These are phyloP conservation scores for Rubroboletus satanas DNA, from an alignment of 768 basidiomycete species.

Conservation along the genomic window DNA sequence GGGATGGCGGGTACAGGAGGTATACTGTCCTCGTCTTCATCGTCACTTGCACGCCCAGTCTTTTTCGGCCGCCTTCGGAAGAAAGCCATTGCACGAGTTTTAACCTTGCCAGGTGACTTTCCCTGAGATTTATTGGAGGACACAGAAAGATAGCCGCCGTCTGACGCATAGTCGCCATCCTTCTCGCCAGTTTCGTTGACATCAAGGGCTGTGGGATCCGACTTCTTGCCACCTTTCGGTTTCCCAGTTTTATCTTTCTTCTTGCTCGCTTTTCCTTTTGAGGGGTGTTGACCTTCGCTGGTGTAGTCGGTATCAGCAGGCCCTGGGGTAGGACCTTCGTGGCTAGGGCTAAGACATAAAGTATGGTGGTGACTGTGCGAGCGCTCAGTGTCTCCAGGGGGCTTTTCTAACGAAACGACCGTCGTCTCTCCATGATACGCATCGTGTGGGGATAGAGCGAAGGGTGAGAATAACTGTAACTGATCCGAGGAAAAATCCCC, in stretches of 20 bases:
- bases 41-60: conserved; percentile 22
- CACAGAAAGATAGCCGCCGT: conserved; percentile 33
- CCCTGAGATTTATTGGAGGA: conserved; percentile 32
- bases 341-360: conserved; percentile 6
- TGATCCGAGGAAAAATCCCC: conserved; percentile 31
- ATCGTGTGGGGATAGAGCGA: conserved; percentile 10
- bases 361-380: conserved; percentile 24
- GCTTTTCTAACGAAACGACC: neutral
- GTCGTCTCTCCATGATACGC: neutral
- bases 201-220: conserved; percentile 17
- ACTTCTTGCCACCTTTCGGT: conserved; percentile 15
- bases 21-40: conserved; percentile 28
- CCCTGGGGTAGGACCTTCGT: conserved; percentile 15
- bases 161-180: conserved; percentile 25
- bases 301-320: conserved; percentile 23
- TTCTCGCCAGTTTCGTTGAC: conserved; percentile 15
- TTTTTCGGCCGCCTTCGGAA: conserved; percentile 32
- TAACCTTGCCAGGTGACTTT: conserved; percentile 27
- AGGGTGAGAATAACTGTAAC: conserved; percentile 25
- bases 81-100: conserved; percentile 33
- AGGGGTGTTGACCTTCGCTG: conserved; percentile 33
- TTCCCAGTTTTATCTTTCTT: conserved; percentile 20
- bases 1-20: conserved; percentile 34
- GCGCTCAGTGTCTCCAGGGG: conserved; percentile 10
- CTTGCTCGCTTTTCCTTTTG: conserved; percentile 20